Evolutionary conservation across 306 rosid genomes (phyloP).

Genomic region (Quercus agrifolia): DNA sequence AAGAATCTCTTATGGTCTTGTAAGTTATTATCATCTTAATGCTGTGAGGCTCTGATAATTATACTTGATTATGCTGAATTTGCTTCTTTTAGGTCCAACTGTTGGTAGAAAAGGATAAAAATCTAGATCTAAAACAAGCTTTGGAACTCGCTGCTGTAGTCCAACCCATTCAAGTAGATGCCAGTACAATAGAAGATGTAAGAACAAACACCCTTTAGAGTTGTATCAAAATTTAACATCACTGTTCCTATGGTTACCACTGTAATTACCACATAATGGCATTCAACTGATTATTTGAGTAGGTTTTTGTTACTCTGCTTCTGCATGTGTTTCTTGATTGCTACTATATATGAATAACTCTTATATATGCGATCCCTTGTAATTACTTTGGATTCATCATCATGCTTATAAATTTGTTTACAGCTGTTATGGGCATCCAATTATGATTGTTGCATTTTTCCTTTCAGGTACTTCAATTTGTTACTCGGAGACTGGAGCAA

Average conservation of each 20-base stretch:
- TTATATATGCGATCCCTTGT: not conserved
- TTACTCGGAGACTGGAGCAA: slow-evolving; percentile 86
- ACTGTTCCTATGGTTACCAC: not conserved
- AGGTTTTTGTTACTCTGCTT: not conserved
- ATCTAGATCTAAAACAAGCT: slow-evolving; percentile 68
- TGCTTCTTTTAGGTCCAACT: slow-evolving; percentile 69
- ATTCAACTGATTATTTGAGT: not conserved
- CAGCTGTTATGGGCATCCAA: slow-evolving; percentile 10
- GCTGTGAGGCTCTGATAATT: slow-evolving; percentile 18
- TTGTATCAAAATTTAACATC: not conserved
- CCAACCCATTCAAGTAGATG: slow-evolving; percentile 66
- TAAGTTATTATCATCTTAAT: slow-evolving; percentile 42
- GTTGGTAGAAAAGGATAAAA: slow-evolving; percentile 77
- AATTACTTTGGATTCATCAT: not conserved
- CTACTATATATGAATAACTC: not conserved
- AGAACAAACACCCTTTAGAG: slow-evolving; percentile 17
- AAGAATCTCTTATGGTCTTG: slow-evolving; percentile 95
- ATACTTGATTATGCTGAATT: slow-evolving; percentile 9
- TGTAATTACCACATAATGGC: not conserved
- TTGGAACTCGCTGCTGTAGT: slow-evolving; percentile 73
- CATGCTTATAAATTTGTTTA: not conserved
- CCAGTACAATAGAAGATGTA: slow-evolving; percentile 55
- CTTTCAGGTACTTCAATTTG: slow-evolving; percentile 73
- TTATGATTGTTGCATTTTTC: slow-evolving; percentile 17
- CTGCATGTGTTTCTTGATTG: not conserved